Evolutionary conservation across 306 rosid species (phyloP).

Genomic region (Prinsepia uniflora): DNA sequence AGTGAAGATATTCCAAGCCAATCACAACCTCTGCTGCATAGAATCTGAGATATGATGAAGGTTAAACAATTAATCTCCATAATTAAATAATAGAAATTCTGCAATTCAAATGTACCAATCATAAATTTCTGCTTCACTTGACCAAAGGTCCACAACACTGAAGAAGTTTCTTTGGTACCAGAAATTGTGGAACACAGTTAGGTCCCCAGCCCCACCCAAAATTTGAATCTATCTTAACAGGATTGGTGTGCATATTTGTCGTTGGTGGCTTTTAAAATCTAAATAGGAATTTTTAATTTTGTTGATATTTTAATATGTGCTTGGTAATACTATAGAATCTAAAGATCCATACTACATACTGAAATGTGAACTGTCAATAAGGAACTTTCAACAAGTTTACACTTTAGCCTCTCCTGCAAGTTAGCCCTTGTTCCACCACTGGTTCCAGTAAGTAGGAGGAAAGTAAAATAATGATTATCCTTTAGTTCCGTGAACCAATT

Average conservation of each 20-base stretch:
- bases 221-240: neutral
- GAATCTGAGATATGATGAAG: slow-evolving; percentile 52
- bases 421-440: neutral
- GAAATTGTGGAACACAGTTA: neutral
- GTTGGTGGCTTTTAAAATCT: neutral
- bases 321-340: too few species aligned
- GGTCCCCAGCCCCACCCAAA: neutral
- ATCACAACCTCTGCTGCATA: slow-evolving; percentile 89
- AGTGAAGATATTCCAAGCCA: slow-evolving; percentile 93
- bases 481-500: neutral
- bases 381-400: too few species aligned
- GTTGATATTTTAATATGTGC: too few species aligned
- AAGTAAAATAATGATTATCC: neutral
- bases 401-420: neutral
- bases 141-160: neutral
- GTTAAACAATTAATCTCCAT: slow-evolving; percentile 14
- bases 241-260: neutral
- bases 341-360: too few species aligned
- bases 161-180: neutral
- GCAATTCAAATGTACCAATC: neutral
- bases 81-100: neutral
- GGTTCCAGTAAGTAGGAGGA: neutral
- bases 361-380: too few species aligned
- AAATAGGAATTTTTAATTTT: neutral
- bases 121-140: slow-evolving; percentile 11